A percentile compares a stretch with the other conserved stretches of the same genome.
These are phyloP conservation scores for Petunia axillaris DNA, from an alignment of 257 asterid species.

Conservation along the genomic window DNA sequence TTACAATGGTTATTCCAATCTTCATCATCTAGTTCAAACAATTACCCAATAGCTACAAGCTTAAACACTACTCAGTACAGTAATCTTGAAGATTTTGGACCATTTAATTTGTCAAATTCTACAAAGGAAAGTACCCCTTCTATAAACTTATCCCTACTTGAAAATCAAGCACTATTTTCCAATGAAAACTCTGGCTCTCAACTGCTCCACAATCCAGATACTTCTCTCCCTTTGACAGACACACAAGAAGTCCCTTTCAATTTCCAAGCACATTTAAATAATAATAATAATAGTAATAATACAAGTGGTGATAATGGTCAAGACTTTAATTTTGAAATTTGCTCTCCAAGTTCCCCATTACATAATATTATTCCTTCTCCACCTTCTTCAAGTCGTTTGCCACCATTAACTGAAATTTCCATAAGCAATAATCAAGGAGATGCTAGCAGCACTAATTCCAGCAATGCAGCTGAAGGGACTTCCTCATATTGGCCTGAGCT, in stretches of 20 bases:
- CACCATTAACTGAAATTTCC: constrained; percentile 36
- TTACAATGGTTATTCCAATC: constrained; percentile 54
- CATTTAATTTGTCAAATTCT: constrained; percentile 14
- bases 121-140: constrained; percentile 23
- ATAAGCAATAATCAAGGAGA: constrained; percentile 33
- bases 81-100: constrained; percentile 15
- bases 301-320: neutral
- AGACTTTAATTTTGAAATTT: neutral
- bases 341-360: constrained; percentile 42
- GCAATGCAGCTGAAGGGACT: constrained; percentile 27
- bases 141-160: constrained; percentile 31
- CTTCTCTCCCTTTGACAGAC: constrained; percentile 43
- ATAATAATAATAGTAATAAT: constrained; percentile 18
- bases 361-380: constrained; percentile 24
- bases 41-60: neutral
- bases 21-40: constrained; percentile 24
- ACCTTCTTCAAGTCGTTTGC: constrained; percentile 42
- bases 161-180: constrained; percentile 43
- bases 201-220: constrained; percentile 45
- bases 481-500: constrained; percentile 42
- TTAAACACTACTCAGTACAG: constrained; percentile 23
- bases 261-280: constrained; percentile 34
- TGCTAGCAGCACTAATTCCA: constrained; percentile 36
- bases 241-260: constrained; percentile 51
- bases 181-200: constrained; percentile 38